Evolutionary conservation across 495 filamentous ascomycete species (phyloP), one percentile per base, ranked within the genome.

Genomic region (Lasiosphaeria hispida): DNA sequence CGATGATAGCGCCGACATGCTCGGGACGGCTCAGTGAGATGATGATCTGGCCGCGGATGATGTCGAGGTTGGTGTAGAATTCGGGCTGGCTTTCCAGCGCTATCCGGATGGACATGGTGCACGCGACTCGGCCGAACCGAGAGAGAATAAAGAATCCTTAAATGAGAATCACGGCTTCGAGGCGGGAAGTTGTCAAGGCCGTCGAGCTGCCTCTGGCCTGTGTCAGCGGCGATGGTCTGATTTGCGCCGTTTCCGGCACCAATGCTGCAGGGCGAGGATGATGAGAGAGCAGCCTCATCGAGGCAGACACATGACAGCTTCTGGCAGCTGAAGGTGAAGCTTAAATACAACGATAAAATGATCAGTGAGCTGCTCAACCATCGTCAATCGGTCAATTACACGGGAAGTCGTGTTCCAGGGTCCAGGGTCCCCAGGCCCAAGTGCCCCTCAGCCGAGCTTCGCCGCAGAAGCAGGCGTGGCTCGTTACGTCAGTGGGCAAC

Each of bases 61-160:
- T 76, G 71, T 98, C 94, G 53, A 96, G 82, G 65, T 97, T 97
- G 56, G 94, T 96, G 72, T 88, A 96, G 73, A 88, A 86, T 48
- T 81, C 75, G 58, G 87, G 86, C 19, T 79, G 83, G 47, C 85
- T 83, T 61, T 96, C 90, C 57, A 97, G 81, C 55, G 84, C 72
- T 69, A 96, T 85, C 52, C 82, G 80, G 61, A 91, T 88, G 36
- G 87, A 87, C 91, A 96, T 96, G 63, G 70, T 73, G 61, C 23
- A 30, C 5, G 23, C 23, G 23, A 30, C 23, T 30, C 23, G 2
- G 23, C 23, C 23, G 5, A 5, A 30, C 2, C 23, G 2, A 30
- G 23, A 5, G 23, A 30, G 23, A 30, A 5, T 30, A 30, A 30
- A 30, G 23, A 5, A 5, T 5, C 5, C 2, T 30, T 30, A 2